phyloP scores from a whole-genome alignment of 805 yeast species.

The Blastobotrys robertii region DNA sequence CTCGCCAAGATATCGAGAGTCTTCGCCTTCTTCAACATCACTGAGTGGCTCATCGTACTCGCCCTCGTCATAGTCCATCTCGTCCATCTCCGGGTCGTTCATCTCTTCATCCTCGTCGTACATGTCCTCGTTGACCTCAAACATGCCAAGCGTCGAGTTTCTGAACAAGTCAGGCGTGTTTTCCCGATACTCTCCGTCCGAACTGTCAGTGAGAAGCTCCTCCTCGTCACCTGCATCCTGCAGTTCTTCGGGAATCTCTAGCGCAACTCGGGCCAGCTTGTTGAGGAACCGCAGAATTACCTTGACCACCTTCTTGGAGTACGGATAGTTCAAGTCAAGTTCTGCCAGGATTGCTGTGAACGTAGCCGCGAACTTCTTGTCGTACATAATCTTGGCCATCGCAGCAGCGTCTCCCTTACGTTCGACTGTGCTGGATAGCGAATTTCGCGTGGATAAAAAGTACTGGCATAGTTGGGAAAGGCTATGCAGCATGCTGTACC shows the following conservation, averaged over 20 bases:
- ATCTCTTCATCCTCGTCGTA: slow-evolving; percentile 51
- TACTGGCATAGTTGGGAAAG: slow-evolving; percentile 37
- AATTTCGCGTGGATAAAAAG: slow-evolving; percentile 23
- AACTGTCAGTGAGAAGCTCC: slow-evolving; percentile 36
- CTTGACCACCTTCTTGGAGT: slow-evolving; percentile 49
- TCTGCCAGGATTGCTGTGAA: slow-evolving; percentile 52
- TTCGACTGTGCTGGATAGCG: slow-evolving; percentile 10
- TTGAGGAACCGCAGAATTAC: slow-evolving; percentile 51
- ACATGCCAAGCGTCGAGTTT: slow-evolving; percentile 91
- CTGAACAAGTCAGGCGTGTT: slow-evolving; percentile 76
- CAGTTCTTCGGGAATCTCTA: slow-evolving; percentile 27
- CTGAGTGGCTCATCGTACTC: slow-evolving; percentile 17
- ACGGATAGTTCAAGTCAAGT: slow-evolving; percentile 67
- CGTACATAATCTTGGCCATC: slow-evolving; percentile 57
- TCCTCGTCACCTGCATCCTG: slow-evolving; percentile 40
- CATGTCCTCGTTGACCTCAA: slow-evolving; percentile 67
- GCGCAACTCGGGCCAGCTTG: slow-evolving; percentile 36
- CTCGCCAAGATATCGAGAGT: slow-evolving; percentile 5
- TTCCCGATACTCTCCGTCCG: slow-evolving; percentile 32
- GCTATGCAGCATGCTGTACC: slow-evolving; percentile 48
- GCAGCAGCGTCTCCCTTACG: slow-evolving; percentile 44
- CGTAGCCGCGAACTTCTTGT: slow-evolving; percentile 40
- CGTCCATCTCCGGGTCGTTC: slow-evolving; percentile 32
- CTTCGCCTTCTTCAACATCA: slow-evolving; percentile 19
- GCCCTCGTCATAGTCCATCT: slow-evolving; percentile 19